phyloP scores from a whole-genome alignment of 495 filamentous ascomycete species.

The Xanthoparmelia taractica region DNA sequence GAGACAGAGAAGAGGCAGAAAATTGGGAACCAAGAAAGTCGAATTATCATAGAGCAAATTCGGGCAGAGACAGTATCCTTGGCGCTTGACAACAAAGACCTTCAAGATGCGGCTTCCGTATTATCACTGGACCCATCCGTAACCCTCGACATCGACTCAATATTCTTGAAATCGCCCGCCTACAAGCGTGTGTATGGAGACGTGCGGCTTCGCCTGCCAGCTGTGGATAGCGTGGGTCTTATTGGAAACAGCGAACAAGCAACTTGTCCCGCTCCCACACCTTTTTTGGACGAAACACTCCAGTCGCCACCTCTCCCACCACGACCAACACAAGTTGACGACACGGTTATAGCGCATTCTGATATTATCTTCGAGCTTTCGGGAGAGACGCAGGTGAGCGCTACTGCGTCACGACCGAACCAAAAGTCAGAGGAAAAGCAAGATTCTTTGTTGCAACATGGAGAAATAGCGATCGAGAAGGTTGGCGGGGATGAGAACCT shows the following conservation, averaged over 20 bases:
- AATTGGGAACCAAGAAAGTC: constrained; percentile 13
- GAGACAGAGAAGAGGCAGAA: constrained; percentile 18
- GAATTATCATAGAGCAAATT: constrained; percentile 19
- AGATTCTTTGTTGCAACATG: background rate
- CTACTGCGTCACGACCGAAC: background rate
- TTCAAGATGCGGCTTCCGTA: constrained; percentile 21
- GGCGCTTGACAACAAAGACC: constrained; percentile 8
- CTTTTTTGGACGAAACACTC: background rate
- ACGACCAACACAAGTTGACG: background rate
- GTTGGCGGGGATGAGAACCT: background rate
- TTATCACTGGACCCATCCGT: constrained; percentile 21
- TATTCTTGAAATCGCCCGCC: constrained; percentile 19
- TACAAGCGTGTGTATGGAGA: constrained; percentile 19
- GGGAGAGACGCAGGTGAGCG: background rate
- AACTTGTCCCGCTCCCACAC: background rate
- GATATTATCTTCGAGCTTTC: background rate
- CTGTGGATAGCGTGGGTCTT: background rate
- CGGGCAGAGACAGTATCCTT: constrained; percentile 17
- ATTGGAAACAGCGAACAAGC: background rate
- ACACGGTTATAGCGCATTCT: background rate
- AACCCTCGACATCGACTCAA: constrained; percentile 18
- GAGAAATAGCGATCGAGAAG: background rate
- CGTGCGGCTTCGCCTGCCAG: background rate
- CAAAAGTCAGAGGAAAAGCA: background rate
- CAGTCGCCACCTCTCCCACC: constrained; percentile 1